phyloP scores from a whole-genome alignment of 331 rosid genomes.

The Rhamnella rubrinervis region DNA sequence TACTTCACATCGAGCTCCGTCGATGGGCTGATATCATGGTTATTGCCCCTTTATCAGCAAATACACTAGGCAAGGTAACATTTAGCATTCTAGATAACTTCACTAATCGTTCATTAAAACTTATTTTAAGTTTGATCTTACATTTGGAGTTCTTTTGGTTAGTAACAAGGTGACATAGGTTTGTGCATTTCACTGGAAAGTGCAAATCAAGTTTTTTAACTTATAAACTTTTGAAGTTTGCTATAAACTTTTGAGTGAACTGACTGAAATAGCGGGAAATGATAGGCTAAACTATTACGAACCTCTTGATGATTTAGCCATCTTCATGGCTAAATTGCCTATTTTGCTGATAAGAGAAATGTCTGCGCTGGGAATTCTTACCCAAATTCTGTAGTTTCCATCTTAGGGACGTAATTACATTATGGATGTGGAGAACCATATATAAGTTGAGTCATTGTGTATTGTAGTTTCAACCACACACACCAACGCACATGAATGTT shows the following conservation, averaged over 20 bases:
- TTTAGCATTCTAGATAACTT: conserved; percentile 7
- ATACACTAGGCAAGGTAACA: conserved; percentile 85
- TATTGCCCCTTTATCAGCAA: conserved; percentile 87
- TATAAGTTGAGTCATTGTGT: not conserved
- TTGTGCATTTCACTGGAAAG: not conserved
- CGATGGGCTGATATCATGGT: conserved; percentile 91
- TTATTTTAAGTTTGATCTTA: not conserved
- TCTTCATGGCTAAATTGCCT: too few relatives aligned
- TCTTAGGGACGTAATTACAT: not conserved
- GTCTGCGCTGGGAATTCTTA: not conserved
- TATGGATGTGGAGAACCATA: not conserved
- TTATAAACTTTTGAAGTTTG: too few relatives aligned
- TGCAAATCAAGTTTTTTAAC: not conserved
- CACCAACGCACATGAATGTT: too few relatives aligned
- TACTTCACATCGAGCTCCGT: conserved; percentile 79
- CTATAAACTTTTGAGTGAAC: too few relatives aligned
- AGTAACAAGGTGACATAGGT: not conserved
- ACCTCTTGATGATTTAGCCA: too few relatives aligned
- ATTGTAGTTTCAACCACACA: not conserved
- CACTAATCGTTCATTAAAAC: not conserved
- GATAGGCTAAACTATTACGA: too few relatives aligned
- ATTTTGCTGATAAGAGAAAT: too few relatives aligned
- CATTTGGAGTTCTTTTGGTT: not conserved
- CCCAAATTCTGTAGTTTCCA: not conserved
- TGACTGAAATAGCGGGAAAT: too few relatives aligned